phyloP scores from a whole-genome alignment of 257 asterid species.

The Striga asiatica region DNA sequence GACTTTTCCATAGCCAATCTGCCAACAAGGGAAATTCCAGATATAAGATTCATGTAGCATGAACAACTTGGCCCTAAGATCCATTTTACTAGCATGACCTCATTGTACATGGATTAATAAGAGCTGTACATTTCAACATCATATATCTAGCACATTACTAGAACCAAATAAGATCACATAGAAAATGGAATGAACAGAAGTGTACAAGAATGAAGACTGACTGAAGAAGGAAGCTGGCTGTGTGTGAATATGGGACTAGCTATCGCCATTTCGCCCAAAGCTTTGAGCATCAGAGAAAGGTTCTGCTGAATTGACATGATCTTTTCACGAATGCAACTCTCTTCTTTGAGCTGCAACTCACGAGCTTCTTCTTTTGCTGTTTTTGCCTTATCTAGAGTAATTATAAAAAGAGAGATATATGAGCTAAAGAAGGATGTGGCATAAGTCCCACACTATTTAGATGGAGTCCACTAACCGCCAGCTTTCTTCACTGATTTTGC shows the following conservation, averaged over 20 bases:
- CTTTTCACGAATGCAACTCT: conserved; percentile 58
- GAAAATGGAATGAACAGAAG: no score
- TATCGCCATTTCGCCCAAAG: conserved; percentile 86
- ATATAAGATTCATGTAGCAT: not conserved
- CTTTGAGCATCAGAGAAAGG: conserved; percentile 67
- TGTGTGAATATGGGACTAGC: conserved; percentile 91
- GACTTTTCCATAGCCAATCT: not conserved
- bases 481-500: conserved; percentile 63
- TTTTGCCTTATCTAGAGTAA: conserved; percentile 59
- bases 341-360: conserved; percentile 87
- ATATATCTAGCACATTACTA: not conserved
- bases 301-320: conserved; percentile 51
- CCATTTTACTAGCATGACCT: not conserved
- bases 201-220: conserved; percentile 30
- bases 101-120: no score
- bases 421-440: not conserved
- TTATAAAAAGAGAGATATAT: conserved; percentile 7
- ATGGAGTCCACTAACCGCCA: conserved; percentile 37
- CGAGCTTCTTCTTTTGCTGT: conserved; percentile 98
- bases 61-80: not conserved
- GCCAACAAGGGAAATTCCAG: not conserved
- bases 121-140: not conserved
- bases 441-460: conserved; percentile 3
- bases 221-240: conserved; percentile 90
- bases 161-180: no score